Base-by-base conservation (phyloP, 371 early-diverging fungal species). In the Syncephalastrum sp. region DNA sequence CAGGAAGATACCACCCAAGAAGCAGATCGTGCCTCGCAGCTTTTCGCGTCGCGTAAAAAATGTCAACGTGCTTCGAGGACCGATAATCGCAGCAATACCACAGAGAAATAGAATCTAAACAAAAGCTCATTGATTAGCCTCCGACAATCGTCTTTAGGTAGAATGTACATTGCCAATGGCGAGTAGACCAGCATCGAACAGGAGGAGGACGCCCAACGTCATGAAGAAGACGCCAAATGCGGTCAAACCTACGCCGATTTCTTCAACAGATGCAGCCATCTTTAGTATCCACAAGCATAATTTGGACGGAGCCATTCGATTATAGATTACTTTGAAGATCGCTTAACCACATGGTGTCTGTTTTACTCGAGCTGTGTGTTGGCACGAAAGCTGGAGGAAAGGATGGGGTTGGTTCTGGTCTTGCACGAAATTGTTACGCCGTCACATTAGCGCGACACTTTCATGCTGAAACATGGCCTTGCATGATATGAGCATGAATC, bases 211-310 rank as follows among this genome's bases (percentile, higher is more conserved):
- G 41, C 98, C 98, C 61, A 96, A 77, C 13, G 92, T 67, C 88
- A 94, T 95, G 68, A 96, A 93, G 57, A 92, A 87, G 25, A 90
- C 64, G n/a, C 98, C 98, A 71, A 92, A 93, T n/a, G 92, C 94
- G 15, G 97, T 94, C 60, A 98, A 70, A 5, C 94, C 97, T 19
- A 94, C 97, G 63, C 98, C 98, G 60, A 96, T 93, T 67, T 98
- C 92, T 92, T 33, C 38, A 80, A 43, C n/a, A 47, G 10, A 50
- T 41, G 29, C 38, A 33, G 8, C 38, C 38, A 33, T 33, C 38
- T 33, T 33, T 33, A 33, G 38, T 33, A 10, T 12, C 5, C 38
- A 33, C 38, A 0, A 8, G 38, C 38, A 33, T 10, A 29, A 29
- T 4, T 6, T 29, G 38, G 10, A 33, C 6, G 5, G 38, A 12